Conservation (phyloP, 768 basidiomycete species). For the Strobilomyces echinocephalus region DNA sequence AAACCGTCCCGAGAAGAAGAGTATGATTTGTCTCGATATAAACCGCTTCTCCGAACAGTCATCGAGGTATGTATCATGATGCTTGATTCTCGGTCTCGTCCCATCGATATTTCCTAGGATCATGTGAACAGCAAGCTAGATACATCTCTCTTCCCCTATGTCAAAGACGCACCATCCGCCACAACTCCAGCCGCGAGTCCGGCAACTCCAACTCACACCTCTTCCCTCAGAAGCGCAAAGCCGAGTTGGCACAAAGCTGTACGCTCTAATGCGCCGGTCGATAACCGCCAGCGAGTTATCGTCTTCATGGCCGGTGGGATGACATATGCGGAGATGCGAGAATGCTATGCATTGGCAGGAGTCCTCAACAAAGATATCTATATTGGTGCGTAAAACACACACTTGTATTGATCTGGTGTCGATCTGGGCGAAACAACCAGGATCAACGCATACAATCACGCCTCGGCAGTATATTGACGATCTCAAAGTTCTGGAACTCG, state of each 20-base stretch:
- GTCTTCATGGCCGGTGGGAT: conserved; percentile 93
- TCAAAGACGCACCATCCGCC: conserved; percentile 68
- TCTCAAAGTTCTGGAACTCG: conserved; percentile 78
- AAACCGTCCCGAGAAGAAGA: conserved; percentile 78
- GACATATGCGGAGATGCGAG: conserved; percentile 92
- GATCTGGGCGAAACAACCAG: conserved; percentile 36
- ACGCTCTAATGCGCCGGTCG: conserved; percentile 44
- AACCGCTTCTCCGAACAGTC: conserved; percentile 74
- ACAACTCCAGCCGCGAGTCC: conserved; percentile 42
- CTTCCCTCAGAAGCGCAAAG: conserved; percentile 83
- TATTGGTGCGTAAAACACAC: conserved; percentile 57
- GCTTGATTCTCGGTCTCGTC: background rate
- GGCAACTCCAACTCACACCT: conserved; percentile 47
- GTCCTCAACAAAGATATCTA: conserved; percentile 81
- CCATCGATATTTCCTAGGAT: conserved; percentile 49
- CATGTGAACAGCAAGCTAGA: conserved; percentile 78
- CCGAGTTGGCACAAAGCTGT: conserved; percentile 86
- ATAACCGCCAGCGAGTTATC: conserved; percentile 70
- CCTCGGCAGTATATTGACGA: conserved; percentile 85
- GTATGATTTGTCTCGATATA: conserved; percentile 93
- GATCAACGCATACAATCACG: conserved; percentile 84
- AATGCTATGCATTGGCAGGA: conserved; percentile 75
- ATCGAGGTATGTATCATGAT: conserved; percentile 60
- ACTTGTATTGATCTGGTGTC: conserved; percentile 40
- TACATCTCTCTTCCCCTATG: conserved; percentile 78